Base-by-base conservation (phyloP, 768 basidiomycete genomes). In the Chalciporus chontae region DNA sequence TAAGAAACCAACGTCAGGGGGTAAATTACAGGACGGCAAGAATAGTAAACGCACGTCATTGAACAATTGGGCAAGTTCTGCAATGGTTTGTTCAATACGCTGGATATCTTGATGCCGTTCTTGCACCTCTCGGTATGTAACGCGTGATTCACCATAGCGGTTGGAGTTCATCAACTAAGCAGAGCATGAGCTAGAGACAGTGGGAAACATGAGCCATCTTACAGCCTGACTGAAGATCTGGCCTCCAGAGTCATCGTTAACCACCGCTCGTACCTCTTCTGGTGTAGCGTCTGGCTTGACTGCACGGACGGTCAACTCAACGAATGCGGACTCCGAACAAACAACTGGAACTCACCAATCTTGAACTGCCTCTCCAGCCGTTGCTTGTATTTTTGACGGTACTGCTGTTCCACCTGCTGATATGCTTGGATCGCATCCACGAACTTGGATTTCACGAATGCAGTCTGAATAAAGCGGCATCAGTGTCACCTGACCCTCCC, bases 101-200 rank as follows among this genome's bases (percentile, higher is more conserved):
- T 92, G 85, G 69, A 99, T 90, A 59, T 99, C 94, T 67, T 88
- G 89, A 63, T 98, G 94, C 52, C 95, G 86, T 61, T 87, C 90
- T 72, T 98, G 95, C n/a, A 97, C 95, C 65, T 99, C 95, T 45
- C 85, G 83, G 69, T 94, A 96, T 4, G 94, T 94, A 9, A 87
- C 87, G 47, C 87, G 78, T 40, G 94, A 91, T 63, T 88, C 86
- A 45, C 87, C 93, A 59, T 87, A 90, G n/a, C 90, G 87, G 69
- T 87, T 90, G 40, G 91, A 90, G 71, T 81, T 90, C 75, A 94
- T 77, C 55, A 96, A 77, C 90, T 94, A 57, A 38, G 29, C n/a
- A 17, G 7, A 46, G 47, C 62, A 8, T 40, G 18, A 54, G 50
- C 23, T 15, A 5, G 18, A 27, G 8, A 48, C 2, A 38, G 5